Base-by-base conservation (phyloP, 768 basidiomycete genomes). In the Auricularia cornea region DNA sequence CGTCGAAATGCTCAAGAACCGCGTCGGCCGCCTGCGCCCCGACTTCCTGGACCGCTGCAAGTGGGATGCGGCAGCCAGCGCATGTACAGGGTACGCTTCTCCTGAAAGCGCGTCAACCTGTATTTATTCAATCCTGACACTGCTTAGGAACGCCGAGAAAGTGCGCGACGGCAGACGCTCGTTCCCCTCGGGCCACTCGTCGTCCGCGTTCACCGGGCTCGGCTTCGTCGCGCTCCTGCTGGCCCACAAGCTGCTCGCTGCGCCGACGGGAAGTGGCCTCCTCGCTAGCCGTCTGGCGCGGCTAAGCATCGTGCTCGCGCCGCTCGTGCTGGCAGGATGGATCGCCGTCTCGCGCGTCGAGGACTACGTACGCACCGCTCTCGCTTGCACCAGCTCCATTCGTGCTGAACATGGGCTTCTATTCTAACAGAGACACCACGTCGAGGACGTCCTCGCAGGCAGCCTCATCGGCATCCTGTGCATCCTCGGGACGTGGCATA, bases 181-280 rank as follows among this genome's bases (percentile, higher is more conserved):
- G 0, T 89, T 89, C 68, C 87, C 86, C 6, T 87, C 85, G 12
- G 87, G 87, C 5, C 87, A 89, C 70, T 85, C 86, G 1, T 85
- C 86, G 1, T 82, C 83, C 12, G 86, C 82, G 8, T 88, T 85
- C 68, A 77, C 82, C 2, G 86, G 86, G 32, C 87, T 88, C 84
- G 76, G 80, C 28, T 84, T 86, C 66, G 68, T 86, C 26, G 80
- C 83, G 3, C 76, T 89, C 10, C 87, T 81, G 75, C 72, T 87
- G 16, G 86, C 86, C 31, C 83, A 84, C n/a, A 80, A 84, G 69
- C 86, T 86, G 63, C 81, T 84, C 67, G 68, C 69, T 29, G 69
- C 75, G 23, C 73, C 80, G 5, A 31, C 74, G 66, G 67, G 72
- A 72, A 48, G 70, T 70, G 28, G 73, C 40, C 59, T 81, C 26